Conservation (phyloP, 164 flowering plant species). For the grape (Vitis vinifera) region ASM3070453v1 NC_081807.1:7105001-7105500, state of each 20-base stretch:
- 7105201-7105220: conserved; percentile 3
- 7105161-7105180: conserved; percentile 8
- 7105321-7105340: conserved; percentile 14
- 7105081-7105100: conserved; percentile 17
- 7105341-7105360: conserved; percentile 17
- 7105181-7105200: not conserved
- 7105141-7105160: conserved; percentile 18
- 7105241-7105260: conserved; percentile 2
- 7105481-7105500: too few species aligned
- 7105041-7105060: conserved; percentile 26
- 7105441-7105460: too few species aligned
- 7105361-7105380: conserved; percentile 4
- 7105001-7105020: conserved; percentile 24
- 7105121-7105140: not conserved
- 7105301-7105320: conserved; percentile 5
- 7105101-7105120: conserved; percentile 14
- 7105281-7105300: too few species aligned
- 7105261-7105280: conserved; percentile 16
- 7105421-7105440: too few species aligned
- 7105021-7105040: conserved; percentile 33
- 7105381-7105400: not conserved
- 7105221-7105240: conserved; percentile 5
- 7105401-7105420: not conserved
- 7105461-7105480: too few species aligned
- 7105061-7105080: conserved; percentile 25